Base-by-base conservation (phyloP, 768 basidiomycete genomes). In the Leccinum olivaceopallidum region DNA sequence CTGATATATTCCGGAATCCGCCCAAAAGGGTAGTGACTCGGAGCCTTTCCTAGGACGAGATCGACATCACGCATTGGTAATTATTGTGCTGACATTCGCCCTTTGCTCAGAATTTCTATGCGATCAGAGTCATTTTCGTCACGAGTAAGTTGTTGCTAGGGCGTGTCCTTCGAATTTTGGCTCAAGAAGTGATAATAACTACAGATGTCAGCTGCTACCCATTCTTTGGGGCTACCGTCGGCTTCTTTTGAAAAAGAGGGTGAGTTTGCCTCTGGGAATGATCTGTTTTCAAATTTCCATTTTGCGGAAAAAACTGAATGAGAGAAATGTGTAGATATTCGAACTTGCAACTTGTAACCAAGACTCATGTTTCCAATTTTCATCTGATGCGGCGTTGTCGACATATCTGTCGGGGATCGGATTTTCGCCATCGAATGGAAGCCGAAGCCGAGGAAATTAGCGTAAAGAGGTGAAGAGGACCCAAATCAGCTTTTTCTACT, bases 171-270 rank as follows among this genome's bases (percentile, higher is more conserved):
- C n/a, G 12, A 30, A 22, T 16, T 3, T 12, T 22, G 20, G 16
- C n/a, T 3, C 12, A 42, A n/a, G n/a, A 42, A 16, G n/a, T 28
- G 28, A 56, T 34, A 14, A 18, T 28, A 44, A 34, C 9, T 7
- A 8, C 30, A 26, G 56, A 59, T 22, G 22, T 42, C 30, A 34
- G 44, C 59, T 37, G 26, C 26, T 59, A 49, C 26, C 57, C 59
- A 8, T 36, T 28, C n/a, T 36, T 60, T 36, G 56, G 47, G 36
- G 30, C 57, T 13, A 60, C 47, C 4, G n/a, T 37, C 6, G 57
- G 47, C 1, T 49, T 49, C 20, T 34, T 58, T 47, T 59, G 56
- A 57, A 34, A 32, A 36, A 48, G 57, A 48, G 26, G 5, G 32
- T 32, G n/a, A 47, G 58, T 24, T 16, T 34, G 16, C 42, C 42